Percentiles rank a stretch among this genome's conserved stretches.
These are phyloP conservation scores for Bigelowiella natans DNA, from an alignment of 78 protist species.

Conservation along the genomic window DNA sequence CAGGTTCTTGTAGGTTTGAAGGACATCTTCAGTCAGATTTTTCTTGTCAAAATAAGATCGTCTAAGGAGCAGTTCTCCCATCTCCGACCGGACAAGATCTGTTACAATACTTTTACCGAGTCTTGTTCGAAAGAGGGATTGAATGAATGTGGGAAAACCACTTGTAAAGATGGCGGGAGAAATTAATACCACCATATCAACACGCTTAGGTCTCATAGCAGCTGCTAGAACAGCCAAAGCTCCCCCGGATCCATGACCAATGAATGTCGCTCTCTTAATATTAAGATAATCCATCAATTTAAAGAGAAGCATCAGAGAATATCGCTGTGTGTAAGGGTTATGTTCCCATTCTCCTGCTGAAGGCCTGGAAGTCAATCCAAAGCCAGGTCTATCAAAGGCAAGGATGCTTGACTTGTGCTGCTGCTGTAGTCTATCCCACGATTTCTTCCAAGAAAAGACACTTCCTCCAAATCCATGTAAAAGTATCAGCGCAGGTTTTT, in stretches of 20 bases:
- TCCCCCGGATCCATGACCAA: not conserved
- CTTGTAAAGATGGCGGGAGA: not conserved
- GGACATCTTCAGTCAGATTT: not conserved
- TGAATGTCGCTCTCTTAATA: not conserved
- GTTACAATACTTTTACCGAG: not conserved
- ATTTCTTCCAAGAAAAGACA: not conserved
- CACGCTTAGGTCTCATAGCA: not conserved
- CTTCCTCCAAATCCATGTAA: constrained; percentile 6
- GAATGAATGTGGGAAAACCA: not conserved
- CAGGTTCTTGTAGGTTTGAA: not conserved
- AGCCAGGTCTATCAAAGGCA: constrained; percentile 1
- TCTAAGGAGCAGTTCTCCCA: not conserved
- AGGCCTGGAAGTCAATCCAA: not conserved
- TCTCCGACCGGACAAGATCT: constrained; percentile 2
- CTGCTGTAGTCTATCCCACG: not conserved
- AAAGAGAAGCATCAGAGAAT: not conserved
- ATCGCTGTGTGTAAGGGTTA: not conserved
- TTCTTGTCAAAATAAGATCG: not conserved
- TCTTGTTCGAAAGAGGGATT: not conserved
- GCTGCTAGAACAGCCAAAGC: not conserved
- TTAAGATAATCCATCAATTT: not conserved
- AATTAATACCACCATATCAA: not conserved
- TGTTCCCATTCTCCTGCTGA: not conserved
- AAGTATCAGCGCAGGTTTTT: not conserved
- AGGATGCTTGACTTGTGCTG: not conserved